Evolutionary conservation across 163 green algal species (phyloP).

Genomic region (Volvox carteri): DNA sequence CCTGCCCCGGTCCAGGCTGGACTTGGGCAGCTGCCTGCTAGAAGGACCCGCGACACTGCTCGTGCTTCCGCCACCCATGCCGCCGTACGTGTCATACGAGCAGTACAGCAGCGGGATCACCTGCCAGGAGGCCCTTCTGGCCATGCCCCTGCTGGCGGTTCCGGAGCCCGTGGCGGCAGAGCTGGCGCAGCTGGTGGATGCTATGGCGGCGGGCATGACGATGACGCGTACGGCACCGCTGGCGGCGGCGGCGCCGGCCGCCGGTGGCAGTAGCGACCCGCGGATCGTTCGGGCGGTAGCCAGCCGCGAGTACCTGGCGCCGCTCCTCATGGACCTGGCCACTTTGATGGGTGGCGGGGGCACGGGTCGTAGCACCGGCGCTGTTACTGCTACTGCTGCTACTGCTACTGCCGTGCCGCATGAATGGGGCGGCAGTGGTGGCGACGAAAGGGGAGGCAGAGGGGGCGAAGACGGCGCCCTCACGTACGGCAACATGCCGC

Average conservation of each 20-base stretch:
- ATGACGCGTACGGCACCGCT: background rate
- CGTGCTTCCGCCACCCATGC: background rate
- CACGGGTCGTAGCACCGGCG: background rate
- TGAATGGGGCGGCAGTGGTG: background rate
- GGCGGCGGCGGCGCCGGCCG: background rate
- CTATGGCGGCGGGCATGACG: background rate
- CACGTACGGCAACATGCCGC: background rate
- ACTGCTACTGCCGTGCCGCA: background rate
- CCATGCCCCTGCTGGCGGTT: slow-evolving; percentile 23
- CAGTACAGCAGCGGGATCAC: background rate
- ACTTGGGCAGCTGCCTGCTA: background rate
- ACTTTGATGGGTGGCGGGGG: background rate
- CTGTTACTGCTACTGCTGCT: background rate
- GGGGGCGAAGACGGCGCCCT: background rate
- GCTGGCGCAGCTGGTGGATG: background rate
- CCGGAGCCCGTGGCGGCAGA: slow-evolving; percentile 24
- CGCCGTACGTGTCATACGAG: background rate
- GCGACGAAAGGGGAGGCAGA: background rate
- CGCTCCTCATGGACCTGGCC: slow-evolving; percentile 12
- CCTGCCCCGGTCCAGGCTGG: background rate
- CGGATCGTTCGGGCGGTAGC: slow-evolving; percentile 1
- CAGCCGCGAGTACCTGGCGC: background rate
- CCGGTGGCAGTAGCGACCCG: background rate
- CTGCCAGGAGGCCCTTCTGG: slow-evolving; percentile 17
- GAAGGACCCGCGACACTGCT: slow-evolving; percentile 4